Evolutionary conservation across 495 filamentous ascomycete species (phyloP), one percentile per base, ranked within the genome.

Genomic region (Articulospora tetracladia): DNA sequence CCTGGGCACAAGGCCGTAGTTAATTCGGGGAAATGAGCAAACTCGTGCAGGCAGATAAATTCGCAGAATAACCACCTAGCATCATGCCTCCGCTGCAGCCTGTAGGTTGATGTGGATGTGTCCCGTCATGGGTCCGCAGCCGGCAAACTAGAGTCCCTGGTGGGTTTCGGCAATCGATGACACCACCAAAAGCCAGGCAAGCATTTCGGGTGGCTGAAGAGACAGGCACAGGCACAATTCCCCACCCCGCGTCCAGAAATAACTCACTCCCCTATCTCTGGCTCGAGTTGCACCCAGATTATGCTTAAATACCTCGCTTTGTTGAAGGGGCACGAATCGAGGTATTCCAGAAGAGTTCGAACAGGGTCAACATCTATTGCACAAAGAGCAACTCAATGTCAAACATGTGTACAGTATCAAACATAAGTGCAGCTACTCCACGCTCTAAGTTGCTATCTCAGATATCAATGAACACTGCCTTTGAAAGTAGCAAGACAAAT

Each of bases 1-100:
- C 32, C 49, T 55, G 36, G 62, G 57, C 53, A 53, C 20, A 64
- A 51, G 58, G 63, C 63, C 58, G 58, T 52, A 65, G 58, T 51
- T 51, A 53, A 54, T 46, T 48, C 54, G 47, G 24, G 28, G 32
- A 55, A 57, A 23, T 44, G 39, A 44, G 39, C 39, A 44, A 44
- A 54, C 25, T 11, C 30, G 59, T 19, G 26, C 36, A 46, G 44
- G 52, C 30, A 56, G 36, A 30, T n/a, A 20, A 53, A 52, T 48
- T 25, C 50, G 57, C 34, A 53, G 60, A 58, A 53, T 61, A 58
- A 65, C 61, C 63, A 54, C 57, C 58, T 30, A 58, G 57, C 34
- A 60, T 55, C 52, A 63, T 55, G 39, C 39, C 3, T 44, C 39
- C 17, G 4, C 30, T 6, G 13, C 30, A 32, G 30, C 30, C 30